These are phyloP conservation scores for Alternaria solani DNA, from an alignment of 2,329 filamentous ascomycete genomes.

Conservation along the genomic window DNA sequence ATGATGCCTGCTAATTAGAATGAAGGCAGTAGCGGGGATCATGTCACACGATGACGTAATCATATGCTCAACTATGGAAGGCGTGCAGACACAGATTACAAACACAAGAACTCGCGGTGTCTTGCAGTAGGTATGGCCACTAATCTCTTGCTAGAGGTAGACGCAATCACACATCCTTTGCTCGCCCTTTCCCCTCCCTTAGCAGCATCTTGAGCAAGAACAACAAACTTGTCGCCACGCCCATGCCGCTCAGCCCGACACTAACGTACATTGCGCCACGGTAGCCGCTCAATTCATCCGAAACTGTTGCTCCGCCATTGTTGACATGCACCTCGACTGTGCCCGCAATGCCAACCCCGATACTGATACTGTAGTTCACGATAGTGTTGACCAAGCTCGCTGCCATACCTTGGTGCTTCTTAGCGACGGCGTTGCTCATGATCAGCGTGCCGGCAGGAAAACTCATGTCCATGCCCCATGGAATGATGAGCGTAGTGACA, in stretches of 20 bases:
- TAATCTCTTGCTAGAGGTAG: neutral
- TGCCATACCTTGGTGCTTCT: constrained; percentile 54
- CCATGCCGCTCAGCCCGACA: constrained; percentile 46
- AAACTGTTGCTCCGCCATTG: constrained; percentile 35
- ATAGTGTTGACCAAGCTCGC: constrained; percentile 53
- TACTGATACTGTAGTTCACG: constrained; percentile 55
- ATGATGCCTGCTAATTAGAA: neutral
- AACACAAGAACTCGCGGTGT: neutral
- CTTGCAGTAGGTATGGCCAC: neutral
- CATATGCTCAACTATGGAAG: neutral
- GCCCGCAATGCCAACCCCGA: constrained; percentile 54
- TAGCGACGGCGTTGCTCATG: constrained; percentile 48
- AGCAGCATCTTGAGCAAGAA: constrained; percentile 35
- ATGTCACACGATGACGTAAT: neutral
- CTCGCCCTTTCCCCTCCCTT: constrained; percentile 4
- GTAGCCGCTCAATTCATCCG: constrained; percentile 49
- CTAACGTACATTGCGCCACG: constrained; percentile 51
- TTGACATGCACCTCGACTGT: constrained; percentile 54
- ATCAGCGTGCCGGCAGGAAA: constrained; percentile 55
- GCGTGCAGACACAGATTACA: neutral
- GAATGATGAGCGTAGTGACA: constrained; percentile 42
- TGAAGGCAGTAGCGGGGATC: neutral
- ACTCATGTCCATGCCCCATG: constrained; percentile 54
- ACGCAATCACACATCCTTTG: neutral
- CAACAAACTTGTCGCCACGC: constrained; percentile 33